Percentiles rank a stretch among this genome's conserved stretches.
Conservation (phyloP, 2,329 filamentous ascomycete species). For the Helotiales sp. region DNA sequence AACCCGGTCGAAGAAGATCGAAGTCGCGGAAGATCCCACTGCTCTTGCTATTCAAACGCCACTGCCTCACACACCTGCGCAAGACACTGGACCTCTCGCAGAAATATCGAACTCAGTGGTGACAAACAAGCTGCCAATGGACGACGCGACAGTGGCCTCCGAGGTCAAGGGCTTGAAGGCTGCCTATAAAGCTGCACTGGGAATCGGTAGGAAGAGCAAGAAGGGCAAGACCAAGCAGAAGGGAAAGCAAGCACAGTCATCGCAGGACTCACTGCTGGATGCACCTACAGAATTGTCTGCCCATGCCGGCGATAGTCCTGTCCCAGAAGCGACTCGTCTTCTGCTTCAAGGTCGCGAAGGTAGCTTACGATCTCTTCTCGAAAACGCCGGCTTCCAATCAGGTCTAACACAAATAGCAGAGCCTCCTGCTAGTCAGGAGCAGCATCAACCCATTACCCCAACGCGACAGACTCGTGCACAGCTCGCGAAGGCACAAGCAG, state of each 20-base stretch:
- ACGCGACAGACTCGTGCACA: constrained; percentile 30
- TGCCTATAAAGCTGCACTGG: constrained; percentile 34
- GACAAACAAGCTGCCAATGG: constrained; percentile 9
- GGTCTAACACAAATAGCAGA: constrained; percentile 17
- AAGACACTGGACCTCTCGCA: constrained; percentile 16
- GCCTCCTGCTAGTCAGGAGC: constrained; percentile 2
- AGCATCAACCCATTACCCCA: constrained; percentile 8
- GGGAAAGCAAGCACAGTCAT: constrained; percentile 1
- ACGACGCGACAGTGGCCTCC: constrained; percentile 25
- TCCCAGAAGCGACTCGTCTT: constrained; percentile 8
- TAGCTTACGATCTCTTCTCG: constrained; percentile 13
- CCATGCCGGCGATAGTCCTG: constrained; percentile 8
- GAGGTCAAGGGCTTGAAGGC: constrained; percentile 35
- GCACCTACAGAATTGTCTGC: constrained; percentile 3
- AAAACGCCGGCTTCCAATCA: constrained; percentile 2
- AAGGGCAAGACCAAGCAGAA: constrained; percentile 27
- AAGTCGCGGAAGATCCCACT: constrained; percentile 32
- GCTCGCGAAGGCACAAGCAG: constrained; percentile 32
- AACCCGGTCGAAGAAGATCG: constrained; percentile 33
- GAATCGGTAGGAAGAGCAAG: constrained; percentile 28
- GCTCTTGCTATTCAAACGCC: constrained; percentile 24
- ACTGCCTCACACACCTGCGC: constrained; percentile 19
- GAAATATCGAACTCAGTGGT: constrained; percentile 24
- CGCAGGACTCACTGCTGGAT: constrained; percentile 8
- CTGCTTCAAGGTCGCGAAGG: constrained; percentile 15